Base-by-base conservation (phyloP, 768 basidiomycete species). In the Boletus pseudopeckii region DNA sequence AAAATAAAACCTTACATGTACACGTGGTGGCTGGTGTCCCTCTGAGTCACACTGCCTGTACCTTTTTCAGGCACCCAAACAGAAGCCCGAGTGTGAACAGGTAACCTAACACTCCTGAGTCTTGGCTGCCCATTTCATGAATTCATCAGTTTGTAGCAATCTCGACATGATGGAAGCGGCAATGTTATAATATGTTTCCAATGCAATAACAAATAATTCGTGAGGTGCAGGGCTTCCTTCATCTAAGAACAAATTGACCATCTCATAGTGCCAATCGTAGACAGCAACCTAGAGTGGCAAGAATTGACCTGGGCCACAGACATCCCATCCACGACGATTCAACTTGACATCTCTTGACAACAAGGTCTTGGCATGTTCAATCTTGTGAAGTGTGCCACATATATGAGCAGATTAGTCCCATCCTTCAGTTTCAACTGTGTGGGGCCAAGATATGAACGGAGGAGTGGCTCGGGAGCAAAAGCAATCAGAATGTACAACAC, bases 221-320 rank as follows among this genome's bases (percentile, higher is more conserved):
- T n/a, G n/a, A n/a, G n/a, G n/a, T n/a, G n/a, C n/a, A n/a, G n/a
- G n/a, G n/a, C n/a, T n/a, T n/a, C n/a, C n/a, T n/a, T n/a, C n/a
- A n/a, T n/a, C n/a, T n/a, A n/a, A n/a, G n/a, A 50, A 47, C 2
- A 57, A 8, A 9, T 42, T 11, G 2, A 57, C 48, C 13, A 56
- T 26, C 7, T 4, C 20, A 37, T 2, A 4, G 0, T 15, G 6
- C 0, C 9, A 1, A 9, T 3, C 0, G 2, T 10, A 1, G 13
- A 43, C n/a, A 2, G 56, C 56, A 34, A 15, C 36, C 15, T 56
- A 37, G 4, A 58, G 30, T 15, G 57, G 57, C 1, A 56, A 17
- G 7, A 33, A 3, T 17, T 24, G 33, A 17, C 13, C 14, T 13
- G 10, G 9, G 5, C 1, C 1, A 6, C 11, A 30, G 4, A 54